Conservation (phyloP, 2,329 filamentous ascomycete species). For the Phoma sp. region DNA sequence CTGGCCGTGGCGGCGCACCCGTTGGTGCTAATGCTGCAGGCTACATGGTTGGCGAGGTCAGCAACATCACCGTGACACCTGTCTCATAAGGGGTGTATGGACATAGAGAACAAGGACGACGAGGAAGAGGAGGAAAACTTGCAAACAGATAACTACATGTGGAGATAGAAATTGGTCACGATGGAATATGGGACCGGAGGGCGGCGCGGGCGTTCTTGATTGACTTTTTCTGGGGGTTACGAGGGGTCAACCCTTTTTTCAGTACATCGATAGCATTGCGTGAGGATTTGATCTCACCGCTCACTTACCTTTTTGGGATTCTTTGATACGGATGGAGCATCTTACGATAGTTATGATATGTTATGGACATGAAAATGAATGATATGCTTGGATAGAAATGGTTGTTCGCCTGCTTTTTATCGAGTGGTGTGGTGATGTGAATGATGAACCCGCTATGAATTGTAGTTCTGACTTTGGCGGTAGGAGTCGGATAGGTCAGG, state of each 20-base stretch:
- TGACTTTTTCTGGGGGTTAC: not conserved
- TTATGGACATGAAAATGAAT: conserved; percentile 13
- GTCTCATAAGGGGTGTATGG: not conserved
- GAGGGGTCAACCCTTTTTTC: not conserved
- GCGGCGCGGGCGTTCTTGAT: too few species aligned
- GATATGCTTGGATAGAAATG: conserved; percentile 11
- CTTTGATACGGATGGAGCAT: not conserved
- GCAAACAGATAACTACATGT: not conserved
- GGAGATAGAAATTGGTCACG: too few species aligned
- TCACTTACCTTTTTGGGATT: too few species aligned
- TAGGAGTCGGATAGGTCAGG: too few species aligned
- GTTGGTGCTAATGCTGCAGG: conserved; percentile 24
- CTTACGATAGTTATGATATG: conserved; percentile 18
- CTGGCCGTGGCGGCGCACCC: conserved; percentile 22
- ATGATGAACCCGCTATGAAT: too few species aligned
- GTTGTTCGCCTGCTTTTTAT: not conserved
- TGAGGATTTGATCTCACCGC: too few species aligned
- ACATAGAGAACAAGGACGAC: not conserved
- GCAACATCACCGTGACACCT: conserved; percentile 5
- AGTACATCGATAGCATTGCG: conserved; percentile 14
- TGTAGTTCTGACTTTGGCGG: too few species aligned
- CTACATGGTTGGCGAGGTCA: conserved; percentile 23
- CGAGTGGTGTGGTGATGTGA: too few species aligned
- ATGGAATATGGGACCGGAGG: too few species aligned
- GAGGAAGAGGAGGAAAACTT: conserved; percentile 1